These are phyloP conservation scores for Kwoniella bestiolae DNA, from an alignment of 768 basidiomycete genomes.

Conservation along the genomic window DNA sequence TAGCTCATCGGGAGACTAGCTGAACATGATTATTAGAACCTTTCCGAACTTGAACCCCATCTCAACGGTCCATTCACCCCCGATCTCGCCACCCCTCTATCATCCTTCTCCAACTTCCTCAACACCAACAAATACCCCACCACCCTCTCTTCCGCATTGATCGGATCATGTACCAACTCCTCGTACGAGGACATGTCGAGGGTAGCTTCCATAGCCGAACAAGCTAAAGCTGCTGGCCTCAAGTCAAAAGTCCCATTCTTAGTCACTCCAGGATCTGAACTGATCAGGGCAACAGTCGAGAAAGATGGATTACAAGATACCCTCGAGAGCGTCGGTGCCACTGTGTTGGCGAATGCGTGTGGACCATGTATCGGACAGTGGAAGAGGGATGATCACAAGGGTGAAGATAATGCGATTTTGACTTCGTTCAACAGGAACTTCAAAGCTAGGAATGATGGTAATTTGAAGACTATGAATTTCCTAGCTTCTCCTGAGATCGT, in stretches of 20 bases:
- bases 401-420: constrained; percentile 91
- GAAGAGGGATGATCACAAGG: constrained; percentile 86
- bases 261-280: constrained; percentile 66
- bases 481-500: constrained; percentile 95
- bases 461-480: constrained; percentile 91
- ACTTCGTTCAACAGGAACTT: constrained; percentile 97
- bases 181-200: constrained; percentile 89
- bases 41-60: constrained; percentile 85
- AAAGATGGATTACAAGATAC: constrained; percentile 82
- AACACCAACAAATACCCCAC: constrained; percentile 84
- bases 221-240: constrained; percentile 83
- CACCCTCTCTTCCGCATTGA: constrained; percentile 88
- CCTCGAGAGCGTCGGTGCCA: constrained; percentile 86
- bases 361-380: constrained; percentile 99
- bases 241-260: constrained; percentile 65
- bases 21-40: constrained; percentile 63
- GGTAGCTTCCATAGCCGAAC: constrained; percentile 85
- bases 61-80: constrained; percentile 98
- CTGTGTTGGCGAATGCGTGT: constrained; percentile 95
- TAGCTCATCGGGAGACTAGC: constrained; percentile 5
- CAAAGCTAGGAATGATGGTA: constrained; percentile 97
- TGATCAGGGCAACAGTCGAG: constrained; percentile 96
- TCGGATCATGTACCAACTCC: constrained; percentile 99
- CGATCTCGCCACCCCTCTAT: constrained; percentile 90
- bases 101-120: constrained; percentile 79